Percentiles rank a stretch among this genome's conserved stretches.
Conservation (phyloP, 768 basidiomycete species). For the Rhodosporidiobolus sp. region DNA sequence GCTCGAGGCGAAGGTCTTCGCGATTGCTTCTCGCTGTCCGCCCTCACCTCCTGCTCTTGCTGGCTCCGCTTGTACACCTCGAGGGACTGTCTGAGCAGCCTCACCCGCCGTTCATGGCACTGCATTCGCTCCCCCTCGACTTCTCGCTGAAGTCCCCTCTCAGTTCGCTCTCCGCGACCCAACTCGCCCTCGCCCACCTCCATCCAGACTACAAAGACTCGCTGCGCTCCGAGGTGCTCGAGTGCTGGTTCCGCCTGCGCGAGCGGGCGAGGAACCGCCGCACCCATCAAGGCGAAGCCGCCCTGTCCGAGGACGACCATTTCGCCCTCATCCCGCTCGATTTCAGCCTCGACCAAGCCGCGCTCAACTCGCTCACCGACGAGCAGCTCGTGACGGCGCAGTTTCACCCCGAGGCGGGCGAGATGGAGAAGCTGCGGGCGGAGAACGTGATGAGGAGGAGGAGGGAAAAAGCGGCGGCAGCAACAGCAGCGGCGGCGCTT, state of each 20-base stretch:
- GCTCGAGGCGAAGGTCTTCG: too few species aligned
- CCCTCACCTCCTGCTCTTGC: too few species aligned
- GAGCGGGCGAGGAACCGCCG: constrained; percentile 3
- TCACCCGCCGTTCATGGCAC: too few species aligned
- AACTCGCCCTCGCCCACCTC: constrained; percentile 16
- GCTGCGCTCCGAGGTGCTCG: background rate
- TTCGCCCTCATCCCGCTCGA: constrained; percentile 19
- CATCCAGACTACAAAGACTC: constrained; percentile 7
- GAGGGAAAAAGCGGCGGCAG: constrained; percentile 9
- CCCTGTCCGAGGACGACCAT: background rate
- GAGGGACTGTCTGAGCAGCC: too few species aligned
- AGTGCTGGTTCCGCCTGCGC: constrained; percentile 3
- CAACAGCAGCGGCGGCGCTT: background rate
- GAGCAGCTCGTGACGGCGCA: constrained; percentile 10
- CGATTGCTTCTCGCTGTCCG: too few species aligned
- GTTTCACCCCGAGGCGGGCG: constrained; percentile 19
- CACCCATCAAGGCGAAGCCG: background rate
- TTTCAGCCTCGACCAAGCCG: background rate
- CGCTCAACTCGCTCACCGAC: background rate
- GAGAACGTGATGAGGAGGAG: constrained; percentile 14
- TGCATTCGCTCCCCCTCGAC: background rate
- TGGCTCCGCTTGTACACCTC: too few species aligned
- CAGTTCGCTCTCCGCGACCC: background rate
- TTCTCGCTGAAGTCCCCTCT: background rate
- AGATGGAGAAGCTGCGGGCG: constrained; percentile 5